Base-by-base conservation (phyloP, 768 basidiomycete genomes). In the Clitopilus passeckerianus region DNA sequence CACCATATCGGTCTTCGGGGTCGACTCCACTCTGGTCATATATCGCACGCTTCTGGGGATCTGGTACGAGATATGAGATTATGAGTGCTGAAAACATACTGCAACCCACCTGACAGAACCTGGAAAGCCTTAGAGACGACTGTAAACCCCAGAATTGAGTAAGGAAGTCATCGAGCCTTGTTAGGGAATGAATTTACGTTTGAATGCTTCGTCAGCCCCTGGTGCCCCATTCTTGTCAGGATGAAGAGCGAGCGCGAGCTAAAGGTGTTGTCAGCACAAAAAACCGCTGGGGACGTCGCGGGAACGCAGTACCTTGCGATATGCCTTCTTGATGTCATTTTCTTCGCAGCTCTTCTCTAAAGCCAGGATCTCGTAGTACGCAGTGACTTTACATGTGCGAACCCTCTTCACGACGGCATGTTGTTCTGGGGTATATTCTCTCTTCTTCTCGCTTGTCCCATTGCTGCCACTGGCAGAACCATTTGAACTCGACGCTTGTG, bases 71-170 rank as follows among this genome's bases (percentile, higher is more conserved):
- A 53, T 30, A 8, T 64, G 37, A 43, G 56, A 58, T 53, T 60
- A 46, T 27, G 30, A 57, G 41, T 52, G 60, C 34, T 34, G 22
- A 35, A 57, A 16, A 41, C 23, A 27, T 41, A 22, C 35, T 10
- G 54, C 63, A 52, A 63, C 33, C 5, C 59, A 86, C 90, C 90
- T 70, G 93, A 95, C 34, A 98, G 77, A 8, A 98, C 88, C 70
- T 96, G 94, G 74, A 98, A 98, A 9, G 95, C 95, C 74, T 97
- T 98, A 4, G 94, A 96, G 27, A 98, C 93, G 89, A 95, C 96
- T 98, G 68, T 10, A 58, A 14, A 57, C 60, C 33, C 53, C 24
- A 56, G 58, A 20, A 54, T 60, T 27, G 60, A 58, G 60, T 22
- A 59, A 61, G 53, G 23, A 60, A 23, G 5, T 44, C 33, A 56